phyloP scores from a whole-genome alignment of 768 basidiomycete species.

The Auriscalpium orientale region DNA sequence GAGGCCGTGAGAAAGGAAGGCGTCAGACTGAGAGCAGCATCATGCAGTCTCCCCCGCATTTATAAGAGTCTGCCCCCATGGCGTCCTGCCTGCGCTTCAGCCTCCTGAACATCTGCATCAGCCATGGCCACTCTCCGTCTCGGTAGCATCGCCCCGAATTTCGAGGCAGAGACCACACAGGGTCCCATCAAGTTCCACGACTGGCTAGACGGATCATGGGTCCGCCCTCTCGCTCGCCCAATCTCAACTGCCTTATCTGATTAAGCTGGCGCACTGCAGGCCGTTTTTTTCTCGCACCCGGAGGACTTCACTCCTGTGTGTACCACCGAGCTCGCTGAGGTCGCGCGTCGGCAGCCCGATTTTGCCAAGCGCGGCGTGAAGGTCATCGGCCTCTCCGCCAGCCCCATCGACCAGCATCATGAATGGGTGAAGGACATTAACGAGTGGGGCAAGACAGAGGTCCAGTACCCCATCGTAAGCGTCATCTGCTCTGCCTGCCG shows the following conservation, averaged over 20 bases:
- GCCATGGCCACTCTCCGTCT: slow-evolving; percentile 55
- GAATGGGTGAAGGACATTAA: slow-evolving; percentile 89
- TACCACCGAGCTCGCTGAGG: slow-evolving; percentile 97
- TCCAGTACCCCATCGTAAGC: slow-evolving; percentile 88
- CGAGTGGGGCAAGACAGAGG: slow-evolving; percentile 71
- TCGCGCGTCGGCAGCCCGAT: slow-evolving; percentile 78
- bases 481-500: not conserved
- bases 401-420: slow-evolving; percentile 76
- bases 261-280: slow-evolving; percentile 33
- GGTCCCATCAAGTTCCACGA: slow-evolving; percentile 91
- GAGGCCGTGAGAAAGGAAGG: slow-evolving; percentile 53
- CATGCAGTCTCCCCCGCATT: not conserved
- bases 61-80: not conserved
- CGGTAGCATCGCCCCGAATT: slow-evolving; percentile 86
- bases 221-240: slow-evolving; percentile 24
- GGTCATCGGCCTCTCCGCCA: slow-evolving; percentile 90
- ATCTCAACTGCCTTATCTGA: not conserved
- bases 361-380: slow-evolving; percentile 87
- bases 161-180: slow-evolving; percentile 81
- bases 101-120: not conserved
- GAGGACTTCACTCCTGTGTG: slow-evolving; percentile 91
- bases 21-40: slow-evolving; percentile 28
- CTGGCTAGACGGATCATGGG: slow-evolving; percentile 87
- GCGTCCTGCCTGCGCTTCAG: not conserved
- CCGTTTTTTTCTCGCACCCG: slow-evolving; percentile 89